Evolutionary conservation across 2,329 filamentous ascomycete genomes (phyloP).

Genomic region (Penicillium sp.): DNA sequence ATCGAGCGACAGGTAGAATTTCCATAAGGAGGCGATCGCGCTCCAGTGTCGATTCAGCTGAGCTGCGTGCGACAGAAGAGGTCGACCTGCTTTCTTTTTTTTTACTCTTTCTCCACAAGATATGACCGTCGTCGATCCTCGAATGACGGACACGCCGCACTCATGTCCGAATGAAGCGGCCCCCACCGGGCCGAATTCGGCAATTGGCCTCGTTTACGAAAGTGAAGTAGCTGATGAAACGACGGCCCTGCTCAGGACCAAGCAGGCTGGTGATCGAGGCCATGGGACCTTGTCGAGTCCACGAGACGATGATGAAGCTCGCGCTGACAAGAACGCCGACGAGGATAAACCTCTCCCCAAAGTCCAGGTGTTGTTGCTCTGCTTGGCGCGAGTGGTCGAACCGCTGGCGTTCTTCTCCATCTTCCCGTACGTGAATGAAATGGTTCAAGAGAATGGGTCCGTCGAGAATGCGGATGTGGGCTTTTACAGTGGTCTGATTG

Average conservation of each 20-base stretch:
- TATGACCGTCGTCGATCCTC: conserved; percentile 4
- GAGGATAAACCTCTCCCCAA: conserved; percentile 51
- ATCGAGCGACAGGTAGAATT: no score
- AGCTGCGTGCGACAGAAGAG: no score
- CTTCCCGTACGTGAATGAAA: conserved; percentile 72
- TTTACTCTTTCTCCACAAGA: not conserved
- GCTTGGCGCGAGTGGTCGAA: conserved; percentile 66
- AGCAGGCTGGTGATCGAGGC: not conserved
- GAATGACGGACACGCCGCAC: not conserved
- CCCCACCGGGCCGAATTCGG: not conserved
- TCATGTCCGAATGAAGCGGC: not conserved
- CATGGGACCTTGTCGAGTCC: not conserved
- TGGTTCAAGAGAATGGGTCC: conserved; percentile 62
- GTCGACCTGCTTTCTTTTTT: not conserved
- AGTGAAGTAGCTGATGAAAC: conserved; percentile 11
- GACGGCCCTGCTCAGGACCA: conserved; percentile 11
- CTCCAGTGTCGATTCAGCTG: no score
- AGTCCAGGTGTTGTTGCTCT: conserved; percentile 65
- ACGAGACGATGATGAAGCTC: not conserved
- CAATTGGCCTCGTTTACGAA: conserved; percentile 1
- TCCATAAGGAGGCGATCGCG: no score
- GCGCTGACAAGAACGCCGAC: conserved; percentile 15
- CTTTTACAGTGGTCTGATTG: conserved; percentile 72
- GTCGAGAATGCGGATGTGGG: conserved; percentile 63
- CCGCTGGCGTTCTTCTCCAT: conserved; percentile 79